A percentile compares a stretch with the other conserved stretches of the same genome.
phyloP scores from a whole-genome alignment of 2,329 filamentous ascomycete species.

The Scedosporium apiospermum region DNA sequence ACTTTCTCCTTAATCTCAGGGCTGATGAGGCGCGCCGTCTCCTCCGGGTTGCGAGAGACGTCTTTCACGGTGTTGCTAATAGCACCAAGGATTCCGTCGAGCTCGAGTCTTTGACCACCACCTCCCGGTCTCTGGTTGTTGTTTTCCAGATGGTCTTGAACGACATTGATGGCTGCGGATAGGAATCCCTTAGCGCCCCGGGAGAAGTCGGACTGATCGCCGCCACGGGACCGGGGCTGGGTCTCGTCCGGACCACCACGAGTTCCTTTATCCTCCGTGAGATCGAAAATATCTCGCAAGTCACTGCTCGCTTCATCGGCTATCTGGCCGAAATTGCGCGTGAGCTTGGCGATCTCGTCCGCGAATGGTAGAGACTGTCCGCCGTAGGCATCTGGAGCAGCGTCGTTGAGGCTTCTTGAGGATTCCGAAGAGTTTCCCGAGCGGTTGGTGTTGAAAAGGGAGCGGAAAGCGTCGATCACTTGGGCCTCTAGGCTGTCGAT shows the following conservation, averaged over 20 bases:
- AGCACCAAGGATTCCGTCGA: slow-evolving; percentile 32
- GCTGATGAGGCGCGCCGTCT: slow-evolving; percentile 33
- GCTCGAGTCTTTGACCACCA: slow-evolving; percentile 23
- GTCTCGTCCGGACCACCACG: slow-evolving; percentile 11
- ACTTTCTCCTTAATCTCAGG: slow-evolving; percentile 37
- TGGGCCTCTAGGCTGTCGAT: slow-evolving; percentile 35
- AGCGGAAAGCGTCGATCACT: slow-evolving; percentile 33
- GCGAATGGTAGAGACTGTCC: slow-evolving; percentile 32
- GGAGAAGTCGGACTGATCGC: slow-evolving; percentile 13
- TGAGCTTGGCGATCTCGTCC: slow-evolving; percentile 31
- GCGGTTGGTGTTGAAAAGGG: slow-evolving; percentile 29
- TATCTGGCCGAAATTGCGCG: slow-evolving; percentile 28
- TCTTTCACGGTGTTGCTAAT: slow-evolving; percentile 34
- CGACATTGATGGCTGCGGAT: slow-evolving; percentile 28
- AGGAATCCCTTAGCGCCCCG: slow-evolving; percentile 26
- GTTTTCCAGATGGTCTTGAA: slow-evolving; percentile 29
- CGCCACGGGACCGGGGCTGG: slow-evolving; percentile 18
- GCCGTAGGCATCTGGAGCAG: slow-evolving; percentile 30
- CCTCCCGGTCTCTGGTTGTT: slow-evolving; percentile 13
- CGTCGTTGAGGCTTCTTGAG: slow-evolving; percentile 19
- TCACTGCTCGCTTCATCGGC: slow-evolving; percentile 32
- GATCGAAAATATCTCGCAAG: slow-evolving; percentile 31
- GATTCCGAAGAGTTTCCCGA: slow-evolving; percentile 7
- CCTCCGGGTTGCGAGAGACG: slow-evolving; percentile 33
- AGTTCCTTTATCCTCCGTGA: slow-evolving; percentile 24